phyloP scores from a whole-genome alignment of 75 land plant genomes.

The Picea sitchensis region DNA sequence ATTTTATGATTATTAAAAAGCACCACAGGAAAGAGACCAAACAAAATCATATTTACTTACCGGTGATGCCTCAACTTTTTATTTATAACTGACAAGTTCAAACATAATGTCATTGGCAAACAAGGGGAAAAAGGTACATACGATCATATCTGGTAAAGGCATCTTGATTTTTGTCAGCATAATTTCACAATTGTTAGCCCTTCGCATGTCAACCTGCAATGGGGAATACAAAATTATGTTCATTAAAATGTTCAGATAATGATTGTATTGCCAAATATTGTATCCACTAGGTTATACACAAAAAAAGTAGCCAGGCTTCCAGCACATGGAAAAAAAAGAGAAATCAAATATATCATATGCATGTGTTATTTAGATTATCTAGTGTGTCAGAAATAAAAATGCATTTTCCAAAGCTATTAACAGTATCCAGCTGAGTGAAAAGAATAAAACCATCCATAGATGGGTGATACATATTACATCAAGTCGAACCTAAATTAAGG shows the following conservation, averaged over 20 bases:
- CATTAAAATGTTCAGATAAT: not conserved
- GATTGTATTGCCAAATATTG: not conserved
- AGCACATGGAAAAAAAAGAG: no score
- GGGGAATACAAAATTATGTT: not conserved
- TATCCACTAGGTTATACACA: not conserved
- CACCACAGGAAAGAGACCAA: not conserved
- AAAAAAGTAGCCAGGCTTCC: not conserved
- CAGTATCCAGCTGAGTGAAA: no score
- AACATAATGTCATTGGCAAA: not conserved
- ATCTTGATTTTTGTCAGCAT: conserved; percentile 97
- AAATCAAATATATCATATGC: not conserved
- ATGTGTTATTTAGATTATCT: not conserved
- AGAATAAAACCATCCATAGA: not conserved
- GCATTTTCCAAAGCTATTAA: no score
- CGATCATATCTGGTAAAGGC: conserved; percentile 90
- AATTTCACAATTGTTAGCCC: conserved; percentile 97
- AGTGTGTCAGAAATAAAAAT: not conserved
- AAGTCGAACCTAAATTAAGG: not conserved
- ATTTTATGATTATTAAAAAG: not conserved
- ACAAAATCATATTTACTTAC: not conserved
- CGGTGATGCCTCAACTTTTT: not conserved
- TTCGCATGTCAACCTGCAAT: conserved; percentile 87
- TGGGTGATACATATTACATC: not conserved
- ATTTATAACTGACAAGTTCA: no score
- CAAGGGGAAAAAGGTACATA: conserved; percentile 31